Evolutionary conservation across 106 monocot species (phyloP), one percentile per base, ranked within the genome.

Genomic region (Acorus calamus): DNA sequence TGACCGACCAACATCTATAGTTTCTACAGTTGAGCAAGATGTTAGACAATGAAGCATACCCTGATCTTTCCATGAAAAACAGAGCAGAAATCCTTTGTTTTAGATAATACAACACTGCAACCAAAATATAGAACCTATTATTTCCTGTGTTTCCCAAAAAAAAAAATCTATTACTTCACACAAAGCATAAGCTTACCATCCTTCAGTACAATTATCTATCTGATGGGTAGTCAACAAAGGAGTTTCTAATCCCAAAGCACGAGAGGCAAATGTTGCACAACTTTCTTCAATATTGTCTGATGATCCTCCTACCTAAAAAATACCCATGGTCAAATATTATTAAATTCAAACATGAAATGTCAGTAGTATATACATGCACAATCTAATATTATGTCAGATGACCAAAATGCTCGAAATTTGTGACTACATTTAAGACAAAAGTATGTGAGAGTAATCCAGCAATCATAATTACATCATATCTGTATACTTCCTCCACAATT

Each of bases 171-270:
- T 13, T 2, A 59, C 11, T 4, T 62, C 56, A 46, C 52, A 62
- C n/a, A 8, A 65, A 48, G n/a, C 47, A 66, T 64, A 60, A 45
- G 71, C 74, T 6, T 64, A 94, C 96, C 96, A 98, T 82, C 96
- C 96, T 69, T 91, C 96, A 45, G 87, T 91, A 59, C 96, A 98
- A 57, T 98, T 98, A 69, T 98, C 96, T 70, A 98, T 78, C 69
- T 98, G 96, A 77, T 98, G 96, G 5, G 96, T 98, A 10, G 91
- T 87, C 66, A 48, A 61, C 74, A 98, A 65, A 53, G 91, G 87
- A 60, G 70, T 78, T 54, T 83, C 74, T 43, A 88, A 71, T 60
- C 75, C 91, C 66, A 98, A 77, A 50, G 84, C 91, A 80, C 87
- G 91, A 75, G 91, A 85, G 68, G 91, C 67, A 85, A 98, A 98